phyloP scores from a whole-genome alignment of 2,329 filamentous ascomycete species.

The Penicillium sp. region DNA sequence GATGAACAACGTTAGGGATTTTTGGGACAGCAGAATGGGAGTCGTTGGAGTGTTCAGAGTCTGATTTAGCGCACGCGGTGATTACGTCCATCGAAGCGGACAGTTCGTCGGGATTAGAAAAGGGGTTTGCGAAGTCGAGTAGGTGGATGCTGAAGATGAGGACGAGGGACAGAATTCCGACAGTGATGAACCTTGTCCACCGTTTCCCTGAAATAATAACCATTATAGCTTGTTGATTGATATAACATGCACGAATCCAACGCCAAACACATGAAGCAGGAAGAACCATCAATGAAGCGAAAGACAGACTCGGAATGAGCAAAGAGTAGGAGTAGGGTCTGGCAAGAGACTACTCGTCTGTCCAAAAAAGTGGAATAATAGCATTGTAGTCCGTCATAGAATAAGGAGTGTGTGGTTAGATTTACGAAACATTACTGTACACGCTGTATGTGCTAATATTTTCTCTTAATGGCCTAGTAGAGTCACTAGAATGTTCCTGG shows the following conservation, averaged over 20 bases:
- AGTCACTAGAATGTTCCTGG: not conserved
- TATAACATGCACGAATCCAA: not conserved
- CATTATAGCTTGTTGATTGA: not conserved
- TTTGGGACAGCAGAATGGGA: not conserved
- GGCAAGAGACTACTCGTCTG: not conserved
- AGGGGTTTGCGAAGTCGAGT: not conserved
- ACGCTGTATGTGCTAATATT: not conserved
- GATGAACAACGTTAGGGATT: slow-evolving; percentile 17
- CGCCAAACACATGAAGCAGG: not conserved
- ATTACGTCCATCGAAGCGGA: not conserved
- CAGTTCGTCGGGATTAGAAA: not conserved
- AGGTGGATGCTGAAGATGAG: not conserved
- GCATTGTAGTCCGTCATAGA: not conserved
- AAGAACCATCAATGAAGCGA: not conserved
- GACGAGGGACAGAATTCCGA: not conserved
- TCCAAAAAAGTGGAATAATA: not conserved
- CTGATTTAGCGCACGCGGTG: not conserved
- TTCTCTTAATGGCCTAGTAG: not conserved
- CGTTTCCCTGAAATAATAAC: not conserved
- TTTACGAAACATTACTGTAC: not conserved
- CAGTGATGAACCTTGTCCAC: not conserved
- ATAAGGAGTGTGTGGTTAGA: not conserved
- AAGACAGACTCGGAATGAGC: not conserved
- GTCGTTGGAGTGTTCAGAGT: not conserved
- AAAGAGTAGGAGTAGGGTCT: not conserved